These are phyloP conservation scores for Piromyces sp. DNA, from an alignment of 192 early-diverging fungal species.

Conservation along the genomic window DNA sequence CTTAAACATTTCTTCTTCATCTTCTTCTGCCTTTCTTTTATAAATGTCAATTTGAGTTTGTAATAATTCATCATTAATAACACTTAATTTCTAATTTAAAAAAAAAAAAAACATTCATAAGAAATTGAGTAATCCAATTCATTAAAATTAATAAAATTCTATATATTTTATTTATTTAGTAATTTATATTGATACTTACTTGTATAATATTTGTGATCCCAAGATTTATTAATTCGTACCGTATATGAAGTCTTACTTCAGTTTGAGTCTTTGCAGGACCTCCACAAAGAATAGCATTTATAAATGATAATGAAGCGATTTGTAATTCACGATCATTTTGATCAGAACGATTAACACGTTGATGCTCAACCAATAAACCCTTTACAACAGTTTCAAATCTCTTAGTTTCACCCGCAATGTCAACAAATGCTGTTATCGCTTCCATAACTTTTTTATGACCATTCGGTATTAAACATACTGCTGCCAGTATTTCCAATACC, in stretches of 20 bases:
- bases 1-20: slow-evolving; percentile 22
- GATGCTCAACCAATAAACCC: slow-evolving; percentile 1
- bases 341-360: not conserved
- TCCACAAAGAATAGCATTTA: slow-evolving; percentile 34
- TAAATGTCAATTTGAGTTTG: slow-evolving; percentile 37
- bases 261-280: slow-evolving; percentile 13
- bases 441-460: slow-evolving; percentile 25
- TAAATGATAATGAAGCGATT: slow-evolving; percentile 32
- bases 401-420: slow-evolving; percentile 10
- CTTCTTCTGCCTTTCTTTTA: slow-evolving; percentile 23
- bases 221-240: slow-evolving; percentile 28
- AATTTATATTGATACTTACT: no score
- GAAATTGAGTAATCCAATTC: no score
- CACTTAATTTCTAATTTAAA: slow-evolving; percentile 3
- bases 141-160: no score
- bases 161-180: no score
- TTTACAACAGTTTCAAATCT: slow-evolving; percentile 25
- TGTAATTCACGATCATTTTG: slow-evolving; percentile 1
- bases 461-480: slow-evolving; percentile 33
- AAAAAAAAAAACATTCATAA: no score
- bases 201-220: slow-evolving; percentile 22
- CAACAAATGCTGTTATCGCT: slow-evolving; percentile 19
- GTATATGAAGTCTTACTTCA: slow-evolving; percentile 28
- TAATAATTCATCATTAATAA: slow-evolving; percentile 26
- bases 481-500: slow-evolving; percentile 31